Base-by-base conservation (phyloP, 1,139 yeast species). In the Hansenula sp. region DNA sequence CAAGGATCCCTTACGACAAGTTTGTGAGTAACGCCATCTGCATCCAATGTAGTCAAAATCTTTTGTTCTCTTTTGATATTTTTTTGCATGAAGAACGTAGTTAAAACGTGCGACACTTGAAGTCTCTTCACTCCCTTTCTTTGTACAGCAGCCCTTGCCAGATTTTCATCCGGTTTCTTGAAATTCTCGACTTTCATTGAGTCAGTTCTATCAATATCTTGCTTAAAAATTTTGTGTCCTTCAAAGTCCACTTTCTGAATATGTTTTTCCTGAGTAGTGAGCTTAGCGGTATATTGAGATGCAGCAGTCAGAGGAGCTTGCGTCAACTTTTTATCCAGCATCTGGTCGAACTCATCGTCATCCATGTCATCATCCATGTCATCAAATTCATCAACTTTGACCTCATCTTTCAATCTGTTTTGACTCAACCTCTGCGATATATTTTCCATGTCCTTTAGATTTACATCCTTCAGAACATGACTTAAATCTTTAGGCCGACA, bases 1-100 rank as follows among this genome's bases (percentile, higher is more conserved):
- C 81, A 78, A 38, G 81, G 78, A 24, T 67, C 76, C 40, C 79
- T 58, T 0, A 75, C 68, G 3, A 82, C 65, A 0, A 84, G 55
- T 33, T 74, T 76, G 9, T 65, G 62, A 4, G 47, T 50, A 1
- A 49, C 47, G 2, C 65, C 69, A 3, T 62, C 49, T 0, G 60
- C 56, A 45, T 75, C 72, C 5, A 62, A 49, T 18, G 84, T 83
- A 24, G 72, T 70, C 27, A 83, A 47, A 6, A 80, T 72, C 16
- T 73, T 63, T 52, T 83, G 89, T 11, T 63, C 61, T 15, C 69
- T 66, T 4, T 57, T 53, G 33, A 56, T 58, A 1, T 59, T 60
- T 3, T 66, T 55, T 1, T 55, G 53, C 32, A 65, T 66, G 52
- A 65, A 78, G 4, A 57, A 53, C 7, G 67, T 62, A 17, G 61